phyloP scores from a whole-genome alignment of 805 yeast species.

The Candida sakaeoensis region DNA sequence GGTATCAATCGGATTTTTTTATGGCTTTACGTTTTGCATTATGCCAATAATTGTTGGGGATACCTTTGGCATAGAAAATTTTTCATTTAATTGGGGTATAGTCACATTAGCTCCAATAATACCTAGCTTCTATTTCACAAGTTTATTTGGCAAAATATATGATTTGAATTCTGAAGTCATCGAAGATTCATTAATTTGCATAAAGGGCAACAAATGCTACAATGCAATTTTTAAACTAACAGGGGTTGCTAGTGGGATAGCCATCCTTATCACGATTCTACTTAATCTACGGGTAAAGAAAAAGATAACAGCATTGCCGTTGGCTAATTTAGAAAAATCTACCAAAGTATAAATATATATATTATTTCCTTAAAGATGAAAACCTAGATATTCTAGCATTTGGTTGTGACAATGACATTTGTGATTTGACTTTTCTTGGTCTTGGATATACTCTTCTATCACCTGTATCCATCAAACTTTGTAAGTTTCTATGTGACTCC shows the following conservation, averaged over 20 bases:
- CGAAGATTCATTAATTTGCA: constrained; percentile 16
- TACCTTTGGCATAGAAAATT: constrained; percentile 62
- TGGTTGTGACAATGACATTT: constrained; percentile 6
- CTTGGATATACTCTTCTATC: constrained; percentile 23
- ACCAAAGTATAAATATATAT: constrained; percentile 1
- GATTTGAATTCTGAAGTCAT: constrained; percentile 39
- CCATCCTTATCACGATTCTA: constrained; percentile 14
- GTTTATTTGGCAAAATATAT: constrained; percentile 59
- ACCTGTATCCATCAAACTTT: constrained; percentile 17
- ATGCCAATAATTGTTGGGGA: constrained; percentile 78
- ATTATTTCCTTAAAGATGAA: constrained; percentile 13
- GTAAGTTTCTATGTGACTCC: constrained; percentile 13
- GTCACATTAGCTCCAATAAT: constrained; percentile 64
- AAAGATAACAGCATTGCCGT: constrained; percentile 8
- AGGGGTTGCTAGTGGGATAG: constrained; percentile 26
- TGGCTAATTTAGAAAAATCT: constrained; percentile 5
- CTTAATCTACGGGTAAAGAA: neutral
- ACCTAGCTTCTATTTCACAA: constrained; percentile 57
- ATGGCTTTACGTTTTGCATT: constrained; percentile 70
- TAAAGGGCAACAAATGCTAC: constrained; percentile 40
- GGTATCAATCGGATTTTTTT: constrained; percentile 60
- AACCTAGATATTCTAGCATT: constrained; percentile 13
- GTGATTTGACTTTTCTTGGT: constrained; percentile 7
- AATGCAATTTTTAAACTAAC: constrained; percentile 41
- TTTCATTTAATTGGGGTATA: constrained; percentile 73